Base-by-base conservation (phyloP, 345 rosid genomes). In the Carallia pectinifolia region DNA sequence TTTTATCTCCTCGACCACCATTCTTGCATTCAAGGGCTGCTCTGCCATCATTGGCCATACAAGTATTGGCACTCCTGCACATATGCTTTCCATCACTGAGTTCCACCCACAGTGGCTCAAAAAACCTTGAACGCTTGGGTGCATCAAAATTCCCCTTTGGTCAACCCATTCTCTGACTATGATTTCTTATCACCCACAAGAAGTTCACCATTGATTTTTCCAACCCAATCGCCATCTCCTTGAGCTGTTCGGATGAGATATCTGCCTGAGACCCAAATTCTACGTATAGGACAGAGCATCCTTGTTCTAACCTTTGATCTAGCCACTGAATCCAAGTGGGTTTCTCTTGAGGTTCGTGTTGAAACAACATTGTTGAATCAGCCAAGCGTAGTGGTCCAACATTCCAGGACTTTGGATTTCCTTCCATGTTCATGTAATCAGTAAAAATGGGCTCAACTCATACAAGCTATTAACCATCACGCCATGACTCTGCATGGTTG, bases 71-170 rank as follows among this genome's bases (percentile, higher is more conserved):
- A 90, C 89, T 2, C 23, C 93, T 1, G 82, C 84, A 34, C 91
- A 80, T 71, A 93, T 76, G 75, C 93, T 86, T 73, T 93, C 98
- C 70, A 83, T 53, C 0, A 76, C 81, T 10, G 98, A 93, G 65
- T 90, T 93, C 98, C 97, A 90, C 6, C 97, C 98, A 36, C 98
- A 93, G 56, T 93, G 98, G 40, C 91, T 90, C 69, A 90, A 48
- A 40, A 87, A 89, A 33, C 98, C 97, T 77, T 74, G 47, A 4
- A 93, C 79, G 36, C 89, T 80, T 6, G 30, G 69, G 79, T 93
- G 97, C 64, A 17, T 52, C 15, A 93, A 37, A 44, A 90, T 87
- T 75, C 83, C 85, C 66, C 73, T 76, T 64, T 90, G 96, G 16
- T 90, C 81, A 2, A 93, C 96, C 96, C 98, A 93, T 2, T 85